These are phyloP conservation scores for Globisporangium carolinianum DNA, from an alignment of 352 stramenopile species.

Conservation along the genomic window DNA sequence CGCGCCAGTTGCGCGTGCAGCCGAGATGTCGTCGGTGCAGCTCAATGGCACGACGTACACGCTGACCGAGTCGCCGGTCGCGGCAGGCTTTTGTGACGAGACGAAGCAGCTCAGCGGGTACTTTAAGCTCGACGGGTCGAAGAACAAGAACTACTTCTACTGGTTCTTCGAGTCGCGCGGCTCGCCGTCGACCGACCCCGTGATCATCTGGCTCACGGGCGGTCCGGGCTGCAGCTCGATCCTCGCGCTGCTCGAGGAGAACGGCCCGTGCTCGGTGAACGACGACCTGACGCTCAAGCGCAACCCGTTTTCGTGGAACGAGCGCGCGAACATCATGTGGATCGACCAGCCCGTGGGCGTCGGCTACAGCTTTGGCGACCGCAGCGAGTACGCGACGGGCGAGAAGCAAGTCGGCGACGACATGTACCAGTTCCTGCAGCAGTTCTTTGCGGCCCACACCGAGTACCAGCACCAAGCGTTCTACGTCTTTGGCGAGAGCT, in stretches of 20 bases:
- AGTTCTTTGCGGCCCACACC: constrained; percentile 50
- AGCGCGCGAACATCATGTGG: constrained; percentile 64
- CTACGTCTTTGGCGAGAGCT: constrained; percentile 64
- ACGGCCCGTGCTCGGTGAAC: constrained; percentile 94
- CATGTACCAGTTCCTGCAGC: constrained; percentile 69
- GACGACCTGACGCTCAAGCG: constrained; percentile 80
- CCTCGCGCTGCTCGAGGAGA: constrained; percentile 92
- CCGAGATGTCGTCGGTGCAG: constrained; percentile 3
- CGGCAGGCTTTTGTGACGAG: constrained; percentile 59
- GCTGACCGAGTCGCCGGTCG: constrained; percentile 49
- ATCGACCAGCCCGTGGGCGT: constrained; percentile 61
- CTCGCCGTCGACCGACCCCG: constrained; percentile 77
- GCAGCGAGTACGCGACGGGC: constrained; percentile 32
- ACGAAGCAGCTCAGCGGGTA: constrained; percentile 79
- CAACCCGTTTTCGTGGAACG: constrained; percentile 63
- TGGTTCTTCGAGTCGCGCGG: constrained; percentile 94
- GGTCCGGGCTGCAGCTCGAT: constrained; percentile 93
- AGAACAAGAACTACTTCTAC: constrained; percentile 95
- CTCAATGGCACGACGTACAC: constrained; percentile 28
- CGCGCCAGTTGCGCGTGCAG: too few species aligned
- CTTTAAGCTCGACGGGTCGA: constrained; percentile 75
- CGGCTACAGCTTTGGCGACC: constrained; percentile 53
- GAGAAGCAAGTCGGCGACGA: constrained; percentile 54
- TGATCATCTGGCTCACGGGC: constrained; percentile 97
- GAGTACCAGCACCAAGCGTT: constrained; percentile 39